phyloP scores from a whole-genome alignment of 768 basidiomycete genomes.

The Hygrocybe punicea region DNA sequence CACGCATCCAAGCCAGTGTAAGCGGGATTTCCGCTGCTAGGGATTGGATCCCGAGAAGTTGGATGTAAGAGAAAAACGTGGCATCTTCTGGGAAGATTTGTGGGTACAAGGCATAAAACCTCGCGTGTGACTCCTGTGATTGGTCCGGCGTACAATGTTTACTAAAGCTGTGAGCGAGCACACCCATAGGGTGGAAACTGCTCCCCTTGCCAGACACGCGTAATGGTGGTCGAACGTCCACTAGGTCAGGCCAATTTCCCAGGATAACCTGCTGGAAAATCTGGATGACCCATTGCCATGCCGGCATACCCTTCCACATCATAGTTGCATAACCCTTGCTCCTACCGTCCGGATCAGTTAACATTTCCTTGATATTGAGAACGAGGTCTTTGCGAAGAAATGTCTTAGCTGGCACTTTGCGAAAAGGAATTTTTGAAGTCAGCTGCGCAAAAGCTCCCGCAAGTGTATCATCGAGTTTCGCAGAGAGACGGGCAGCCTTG shows the following conservation, averaged over 20 bases:
- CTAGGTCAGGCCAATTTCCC: constrained; percentile 40
- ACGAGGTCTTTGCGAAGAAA: constrained; percentile 25
- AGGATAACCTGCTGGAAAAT: constrained; percentile 58
- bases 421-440: constrained; percentile 37
- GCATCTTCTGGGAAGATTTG: constrained; percentile 44
- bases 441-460: constrained; percentile 49
- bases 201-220: constrained; percentile 1
- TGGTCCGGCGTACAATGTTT: background rate
- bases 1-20: constrained; percentile 71
- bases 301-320: constrained; percentile 45
- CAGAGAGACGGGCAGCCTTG: constrained; percentile 53
- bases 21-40: constrained; percentile 60
- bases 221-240: constrained; percentile 14
- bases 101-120: constrained; percentile 18
- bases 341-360: constrained; percentile 25
- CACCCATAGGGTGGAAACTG: constrained; percentile 1
- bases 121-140: background rate
- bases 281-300: constrained; percentile 47
- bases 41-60: constrained; percentile 52
- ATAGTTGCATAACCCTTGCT: constrained; percentile 32
- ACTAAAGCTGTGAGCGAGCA: constrained; percentile 4
- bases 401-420: constrained; percentile 12
- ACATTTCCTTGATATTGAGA: constrained; percentile 24
- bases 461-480: constrained; percentile 50
- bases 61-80: constrained; percentile 57